These are phyloP conservation scores for Magnaporthiopsis incrustans DNA, from an alignment of 2,329 filamentous ascomycete genomes.

Conservation along the genomic window DNA sequence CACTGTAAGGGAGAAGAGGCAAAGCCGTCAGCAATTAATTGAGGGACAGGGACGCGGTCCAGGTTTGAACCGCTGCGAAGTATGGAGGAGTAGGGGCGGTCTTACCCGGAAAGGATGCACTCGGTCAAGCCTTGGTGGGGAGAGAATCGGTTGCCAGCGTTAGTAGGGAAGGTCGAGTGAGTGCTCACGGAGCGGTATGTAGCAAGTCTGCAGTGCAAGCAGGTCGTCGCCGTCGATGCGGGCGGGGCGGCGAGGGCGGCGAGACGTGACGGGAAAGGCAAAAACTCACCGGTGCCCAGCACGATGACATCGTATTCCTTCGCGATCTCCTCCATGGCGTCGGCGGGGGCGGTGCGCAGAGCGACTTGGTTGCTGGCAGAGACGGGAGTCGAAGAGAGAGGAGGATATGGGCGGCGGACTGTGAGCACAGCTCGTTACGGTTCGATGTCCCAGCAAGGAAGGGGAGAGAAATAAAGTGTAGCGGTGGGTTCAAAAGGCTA, in stretches of 20 bases:
- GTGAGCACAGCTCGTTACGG: not conserved
- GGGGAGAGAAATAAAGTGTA: not conserved
- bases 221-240: not conserved
- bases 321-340: slow-evolving; percentile 90
- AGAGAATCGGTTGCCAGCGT: slow-evolving; percentile 1
- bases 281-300: slow-evolving; percentile 80
- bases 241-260: slow-evolving; percentile 9
- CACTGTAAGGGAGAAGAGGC: slow-evolving; percentile 40
- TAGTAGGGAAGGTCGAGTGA: not conserved
- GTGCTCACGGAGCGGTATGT: too few species aligned
- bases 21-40: not conserved
- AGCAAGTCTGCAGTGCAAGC: not conserved
- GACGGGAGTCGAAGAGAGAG: not conserved
- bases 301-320: slow-evolving; percentile 98
- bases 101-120: slow-evolving; percentile 95
- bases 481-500: too few species aligned
- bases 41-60: not conserved
- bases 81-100: not conserved
- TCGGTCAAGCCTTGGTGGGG: slow-evolving; percentile 73
- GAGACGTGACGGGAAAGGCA: not conserved
- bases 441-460: not conserved
- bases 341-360: slow-evolving; percentile 1
- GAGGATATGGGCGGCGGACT: not conserved
- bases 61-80: not conserved
- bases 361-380: not conserved